These are phyloP conservation scores for Polygonum maritimum DNA, from an alignment of 148 eudicot genomes.

Conservation along the genomic window DNA sequence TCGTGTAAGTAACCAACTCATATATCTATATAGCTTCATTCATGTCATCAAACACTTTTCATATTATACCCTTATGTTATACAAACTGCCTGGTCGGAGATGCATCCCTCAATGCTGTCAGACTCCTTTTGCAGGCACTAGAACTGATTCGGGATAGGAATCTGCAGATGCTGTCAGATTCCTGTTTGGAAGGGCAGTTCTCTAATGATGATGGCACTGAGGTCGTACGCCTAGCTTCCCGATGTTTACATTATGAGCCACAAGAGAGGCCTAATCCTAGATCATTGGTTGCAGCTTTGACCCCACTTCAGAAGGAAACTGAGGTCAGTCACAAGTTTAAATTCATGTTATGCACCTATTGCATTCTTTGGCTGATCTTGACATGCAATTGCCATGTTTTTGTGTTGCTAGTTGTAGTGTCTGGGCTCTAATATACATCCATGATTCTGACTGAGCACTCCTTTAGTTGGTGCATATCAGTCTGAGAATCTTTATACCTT, in stretches of 20 bases:
- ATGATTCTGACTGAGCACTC: neutral
- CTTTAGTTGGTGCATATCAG: neutral
- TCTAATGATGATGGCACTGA: conserved; percentile 58
- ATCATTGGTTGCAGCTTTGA: conserved; percentile 50
- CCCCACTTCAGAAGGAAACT: conserved; percentile 55
- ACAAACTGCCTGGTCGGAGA: neutral
- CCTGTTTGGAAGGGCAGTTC: conserved; percentile 59
- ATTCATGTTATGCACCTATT: neutral
- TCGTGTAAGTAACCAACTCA: conserved; percentile 32
- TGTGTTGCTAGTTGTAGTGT: neutral
- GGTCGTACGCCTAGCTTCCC: conserved; percentile 53
- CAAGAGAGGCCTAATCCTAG: conserved; percentile 57
- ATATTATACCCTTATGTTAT: neutral
- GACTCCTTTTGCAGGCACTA: conserved; percentile 33
- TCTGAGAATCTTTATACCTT: neutral
- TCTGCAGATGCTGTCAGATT: conserved; percentile 58
- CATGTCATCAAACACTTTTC: neutral
- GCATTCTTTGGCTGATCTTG: neutral
- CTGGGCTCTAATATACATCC: neutral
- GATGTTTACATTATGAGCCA: conserved; percentile 59
- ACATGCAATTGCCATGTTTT: neutral
- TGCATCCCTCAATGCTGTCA: neutral
- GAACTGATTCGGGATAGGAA: conserved; percentile 65
- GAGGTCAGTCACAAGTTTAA: conserved; percentile 30
- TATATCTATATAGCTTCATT: neutral